Evolutionary conservation across 1,139 yeast species (phyloP).

Genomic region (Sugiyamaella grinbergsii): DNA sequence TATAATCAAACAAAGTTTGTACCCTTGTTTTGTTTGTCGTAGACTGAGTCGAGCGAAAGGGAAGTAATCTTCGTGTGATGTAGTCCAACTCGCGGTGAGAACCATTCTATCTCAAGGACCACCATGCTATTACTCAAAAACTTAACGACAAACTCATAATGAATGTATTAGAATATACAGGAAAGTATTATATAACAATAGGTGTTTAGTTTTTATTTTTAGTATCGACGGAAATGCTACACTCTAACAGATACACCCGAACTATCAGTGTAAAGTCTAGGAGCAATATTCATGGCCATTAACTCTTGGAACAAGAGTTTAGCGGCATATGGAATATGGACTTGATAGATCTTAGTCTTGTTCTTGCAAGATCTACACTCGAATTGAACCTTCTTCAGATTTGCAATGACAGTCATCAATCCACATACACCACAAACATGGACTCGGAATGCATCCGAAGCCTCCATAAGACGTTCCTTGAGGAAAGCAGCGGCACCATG

Average conservation of each 20-base stretch:
- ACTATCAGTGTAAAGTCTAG: constrained; percentile 47
- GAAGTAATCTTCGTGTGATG: no score
- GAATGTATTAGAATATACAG: constrained; percentile 11
- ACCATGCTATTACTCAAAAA: no score
- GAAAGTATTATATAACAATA: not conserved
- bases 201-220: not conserved
- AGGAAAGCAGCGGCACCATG: constrained; percentile 98
- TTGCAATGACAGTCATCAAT: constrained; percentile 95
- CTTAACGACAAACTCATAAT: not conserved
- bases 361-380: constrained; percentile 98
- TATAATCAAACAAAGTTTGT: no score
- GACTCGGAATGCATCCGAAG: constrained; percentile 97
- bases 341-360: constrained; percentile 96
- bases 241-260: constrained; percentile 43
- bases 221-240: constrained; percentile 9
- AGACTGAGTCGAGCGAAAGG: no score
- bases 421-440: constrained; percentile 99
- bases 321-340: constrained; percentile 97
- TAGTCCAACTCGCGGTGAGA: no score
- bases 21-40: no score
- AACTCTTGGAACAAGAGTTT: constrained; percentile 94
- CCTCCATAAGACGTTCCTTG: constrained; percentile 97
- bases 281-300: constrained; percentile 94
- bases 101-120: no score
- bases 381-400: constrained; percentile 92